Base-by-base conservation (phyloP, 106 monocot genomes). In the Dendrobium officinale region DNA sequence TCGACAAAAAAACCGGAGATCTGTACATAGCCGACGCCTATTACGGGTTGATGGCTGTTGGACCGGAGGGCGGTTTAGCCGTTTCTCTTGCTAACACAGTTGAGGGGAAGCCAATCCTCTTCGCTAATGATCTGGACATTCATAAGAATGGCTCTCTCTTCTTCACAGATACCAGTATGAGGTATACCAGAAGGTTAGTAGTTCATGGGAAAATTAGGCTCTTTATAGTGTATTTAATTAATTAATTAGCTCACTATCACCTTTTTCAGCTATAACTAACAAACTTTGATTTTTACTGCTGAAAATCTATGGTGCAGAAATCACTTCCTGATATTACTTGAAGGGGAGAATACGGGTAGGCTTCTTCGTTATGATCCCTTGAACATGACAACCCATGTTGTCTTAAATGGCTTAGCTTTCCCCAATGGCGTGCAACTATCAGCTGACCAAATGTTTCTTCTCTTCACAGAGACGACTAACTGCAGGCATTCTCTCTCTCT, bases 1-100 rank as follows among this genome's bases (percentile, higher is more conserved):
- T 96, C 78, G 49, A 92, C 49, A 59, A 56, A 68, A 42, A 77
- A 29, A 86, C 87, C 44, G 92, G 96, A 19, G 86, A 94, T 17
- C 90, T 96, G 48, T 96, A 96, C 90, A 86, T 93, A 2, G 96
- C 96, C 6, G 93, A 96, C 64, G 90, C 96, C n/a, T 96, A 96
- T 45, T 77, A 80, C 18, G 96, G 96, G 9, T 86, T 96, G 6
- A 72, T 90, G 86, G 87, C 82, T 5, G 87, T 90, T 0, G 88
- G 87, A 1, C 79, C 75, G 8, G 19, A 77, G 7, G 96, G 96
- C 37, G 93, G 96, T n/a, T 33, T 90, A 5, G 93, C 96, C 2
- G 83, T 82, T 5, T 84, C 92, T 20, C 68, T 94, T 5, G 80
- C 93, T 20, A 87, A 83, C 20, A 84, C 84, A 19, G 92, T 55